Evolutionary conservation across 306 rosid species (phyloP).

Genomic region (Sicyos edulis): DNA sequence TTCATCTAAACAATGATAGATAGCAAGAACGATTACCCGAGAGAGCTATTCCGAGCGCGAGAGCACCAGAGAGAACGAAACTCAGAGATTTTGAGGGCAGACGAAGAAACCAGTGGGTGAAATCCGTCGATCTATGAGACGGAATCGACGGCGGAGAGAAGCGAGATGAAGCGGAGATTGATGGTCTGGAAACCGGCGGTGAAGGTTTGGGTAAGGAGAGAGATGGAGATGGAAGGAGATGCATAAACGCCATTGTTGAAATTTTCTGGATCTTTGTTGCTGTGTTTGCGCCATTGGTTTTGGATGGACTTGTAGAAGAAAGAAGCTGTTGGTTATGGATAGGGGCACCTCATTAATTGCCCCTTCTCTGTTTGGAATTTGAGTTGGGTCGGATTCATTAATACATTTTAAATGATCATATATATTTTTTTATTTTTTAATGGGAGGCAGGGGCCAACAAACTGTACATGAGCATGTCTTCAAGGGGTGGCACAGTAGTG

Average conservation of each 20-base stretch:
- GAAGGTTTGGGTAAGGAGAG: constrained; percentile 22
- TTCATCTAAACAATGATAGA: neutral
- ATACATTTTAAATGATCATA: too few relatives aligned
- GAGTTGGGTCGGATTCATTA: too few relatives aligned
- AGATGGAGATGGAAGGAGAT: constrained; percentile 30
- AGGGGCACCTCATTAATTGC: neutral
- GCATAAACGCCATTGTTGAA: constrained; percentile 33
- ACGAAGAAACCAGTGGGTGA: constrained; percentile 24
- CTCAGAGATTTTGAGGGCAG: constrained; percentile 42
- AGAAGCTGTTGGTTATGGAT: neutral
- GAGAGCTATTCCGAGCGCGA: constrained; percentile 54
- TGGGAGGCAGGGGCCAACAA: too few relatives aligned
- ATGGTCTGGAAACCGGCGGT: constrained; percentile 20
- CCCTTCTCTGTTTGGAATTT: too few relatives aligned
- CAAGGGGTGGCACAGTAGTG: too few relatives aligned
- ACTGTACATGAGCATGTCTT: too few relatives aligned
- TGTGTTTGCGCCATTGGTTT: neutral
- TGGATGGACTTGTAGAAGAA: neutral
- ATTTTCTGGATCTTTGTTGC: constrained; percentile 1
- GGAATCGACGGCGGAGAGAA: constrained; percentile 28
- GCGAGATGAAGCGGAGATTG: constrained; percentile 28
- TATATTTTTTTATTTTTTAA: too few relatives aligned
- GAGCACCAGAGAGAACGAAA: constrained; percentile 56
- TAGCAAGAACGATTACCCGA: constrained; percentile 35
- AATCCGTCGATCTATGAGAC: constrained; percentile 20